These are phyloP conservation scores for Colletotrichum siamense DNA, from an alignment of 2,329 filamentous ascomycete species.

Conservation along the genomic window DNA sequence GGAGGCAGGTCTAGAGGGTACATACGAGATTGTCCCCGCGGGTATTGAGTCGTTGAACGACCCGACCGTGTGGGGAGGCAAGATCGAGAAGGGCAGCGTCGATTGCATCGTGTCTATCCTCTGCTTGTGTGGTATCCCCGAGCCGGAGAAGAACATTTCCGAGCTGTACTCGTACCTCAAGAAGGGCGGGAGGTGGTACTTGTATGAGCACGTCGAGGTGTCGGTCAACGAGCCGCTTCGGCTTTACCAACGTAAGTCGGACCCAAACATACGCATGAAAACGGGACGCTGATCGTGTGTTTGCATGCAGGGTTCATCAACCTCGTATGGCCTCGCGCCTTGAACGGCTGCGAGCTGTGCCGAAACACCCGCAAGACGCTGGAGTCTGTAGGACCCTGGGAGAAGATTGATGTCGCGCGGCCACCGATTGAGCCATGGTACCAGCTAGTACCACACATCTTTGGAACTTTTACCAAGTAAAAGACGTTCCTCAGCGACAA, in stretches of 20 bases:
- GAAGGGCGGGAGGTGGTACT: constrained; percentile 66
- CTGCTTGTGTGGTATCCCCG: constrained; percentile 69
- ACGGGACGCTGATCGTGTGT: background rate
- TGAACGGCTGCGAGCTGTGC: constrained; percentile 58
- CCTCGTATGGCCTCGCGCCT: constrained; percentile 55
- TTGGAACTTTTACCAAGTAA: constrained; percentile 59
- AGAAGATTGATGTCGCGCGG: constrained; percentile 50
- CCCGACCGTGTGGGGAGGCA: constrained; percentile 45
- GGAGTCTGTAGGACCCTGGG: constrained; percentile 56
- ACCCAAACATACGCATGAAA: background rate
- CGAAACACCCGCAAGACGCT: constrained; percentile 53
- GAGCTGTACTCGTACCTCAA: constrained; percentile 64
- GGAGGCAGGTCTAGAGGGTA: constrained; percentile 56
- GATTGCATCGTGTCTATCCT: constrained; percentile 67
- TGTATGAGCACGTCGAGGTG: constrained; percentile 64
- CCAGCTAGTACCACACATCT: constrained; percentile 51
- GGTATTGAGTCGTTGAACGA: constrained; percentile 64
- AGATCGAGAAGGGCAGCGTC: constrained; percentile 55
- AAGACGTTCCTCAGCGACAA: rapidly evolving
- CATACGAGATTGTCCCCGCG: constrained; percentile 67
- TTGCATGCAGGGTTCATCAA: constrained; percentile 49
- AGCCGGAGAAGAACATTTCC: constrained; percentile 59
- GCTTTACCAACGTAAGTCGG: constrained; percentile 55
- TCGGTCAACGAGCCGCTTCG: constrained; percentile 43
- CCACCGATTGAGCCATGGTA: constrained; percentile 47